Evolutionary conservation across 495 filamentous ascomycete species (phyloP), one percentile per base, ranked within the genome.

Genomic region (Xylaria castorea): DNA sequence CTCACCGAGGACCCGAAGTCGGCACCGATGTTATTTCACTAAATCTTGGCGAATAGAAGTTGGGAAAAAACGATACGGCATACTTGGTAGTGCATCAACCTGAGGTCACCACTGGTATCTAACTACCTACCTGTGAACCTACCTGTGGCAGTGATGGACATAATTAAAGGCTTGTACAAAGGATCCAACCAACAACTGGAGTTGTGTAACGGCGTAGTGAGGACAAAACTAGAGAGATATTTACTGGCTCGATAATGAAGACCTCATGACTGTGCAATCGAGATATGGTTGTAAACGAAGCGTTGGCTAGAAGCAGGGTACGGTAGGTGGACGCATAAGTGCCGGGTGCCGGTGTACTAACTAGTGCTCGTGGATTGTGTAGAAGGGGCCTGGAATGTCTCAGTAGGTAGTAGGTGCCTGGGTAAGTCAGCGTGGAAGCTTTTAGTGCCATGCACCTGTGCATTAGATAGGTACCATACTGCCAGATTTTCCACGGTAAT

Each of bases 21-120:
- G 9, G 55, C 69, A 36, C 69, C 73, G 53, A 42, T 71, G 27
- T 30, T 78, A 65, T 79, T 79, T 55, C 78, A 79, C 53, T 79
- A 27, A 22, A 42, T 61, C 20, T 63, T 53, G 68, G 46, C 44
- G 36, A 62, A 34, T 58, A 3, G 38, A 42, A 18, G n/a, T 20
- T 18, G 4, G 25, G 8, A 16, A 30, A 61, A 50, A 50, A 66
- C 27, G 12, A 48, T 36, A 32, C 51, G 38, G 53, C 36, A 27
- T 30, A n/a, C 14, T 8, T 36, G 42, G 68, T 6, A 50, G 53
- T 44, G n/a, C 55, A 68, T 57, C n/a, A 42, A 22, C 3, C 38
- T 22, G 12, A 64, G 61, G 22, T 25, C 27, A 22, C n/a, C 32
- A 70, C 3, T 38, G 30, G 42, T 61, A 46, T 25, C 32, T n/a